Conservation (phyloP, 2,329 filamentous ascomycete genomes). For the Fusarium sp. region DNA sequence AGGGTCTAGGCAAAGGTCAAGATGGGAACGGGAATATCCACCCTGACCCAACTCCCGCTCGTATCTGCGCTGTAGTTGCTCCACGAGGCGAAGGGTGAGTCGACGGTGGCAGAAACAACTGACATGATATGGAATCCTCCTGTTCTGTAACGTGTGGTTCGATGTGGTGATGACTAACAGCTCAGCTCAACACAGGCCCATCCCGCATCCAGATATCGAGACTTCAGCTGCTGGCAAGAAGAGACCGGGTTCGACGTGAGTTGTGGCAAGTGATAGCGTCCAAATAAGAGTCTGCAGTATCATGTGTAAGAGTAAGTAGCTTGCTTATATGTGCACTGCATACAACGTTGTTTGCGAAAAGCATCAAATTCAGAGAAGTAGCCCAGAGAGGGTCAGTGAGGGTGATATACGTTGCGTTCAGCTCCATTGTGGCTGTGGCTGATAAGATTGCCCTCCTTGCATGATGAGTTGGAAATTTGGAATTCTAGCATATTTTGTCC, state of each 20-base stretch:
- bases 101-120: background rate
- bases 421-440: conserved; percentile 35
- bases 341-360: conserved; percentile 28
- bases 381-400: background rate
- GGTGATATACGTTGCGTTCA: conserved; percentile 10
- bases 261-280: conserved; percentile 3
- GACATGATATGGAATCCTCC: background rate
- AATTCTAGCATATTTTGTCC: background rate
- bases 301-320: background rate
- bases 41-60: conserved; percentile 5
- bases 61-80: conserved; percentile 21
- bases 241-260: background rate
- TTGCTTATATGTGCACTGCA: background rate
- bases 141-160: conserved; percentile 1
- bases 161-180: conserved; percentile 6
- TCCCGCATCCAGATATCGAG: background rate
- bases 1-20: background rate
- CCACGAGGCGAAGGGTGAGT: background rate
- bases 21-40: conserved; percentile 6
- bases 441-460: conserved; percentile 25
- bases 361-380: background rate
- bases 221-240: background rate
- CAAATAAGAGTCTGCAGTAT: background rate
- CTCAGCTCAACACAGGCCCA: background rate
- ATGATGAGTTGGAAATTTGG: background rate